Conservation (phyloP, 768 basidiomycete genomes). For the Dentipellis sp. region DNA sequence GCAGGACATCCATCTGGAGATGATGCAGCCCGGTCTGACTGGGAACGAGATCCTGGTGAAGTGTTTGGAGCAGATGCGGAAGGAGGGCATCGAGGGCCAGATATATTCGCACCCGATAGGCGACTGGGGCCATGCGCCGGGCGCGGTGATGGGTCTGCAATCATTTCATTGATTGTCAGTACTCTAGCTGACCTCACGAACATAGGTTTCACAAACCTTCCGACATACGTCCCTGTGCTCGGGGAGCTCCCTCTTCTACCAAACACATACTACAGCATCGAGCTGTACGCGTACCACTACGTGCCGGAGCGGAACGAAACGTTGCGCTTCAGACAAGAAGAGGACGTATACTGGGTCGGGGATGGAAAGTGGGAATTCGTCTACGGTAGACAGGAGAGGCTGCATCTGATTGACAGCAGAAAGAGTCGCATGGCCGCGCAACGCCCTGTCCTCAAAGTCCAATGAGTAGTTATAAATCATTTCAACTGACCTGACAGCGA, state of each 20-base stretch:
- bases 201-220: constrained; percentile 36
- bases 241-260: constrained; percentile 39
- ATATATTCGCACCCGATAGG: constrained; percentile 48
- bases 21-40: constrained; percentile 36
- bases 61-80: constrained; percentile 34
- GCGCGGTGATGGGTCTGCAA: constrained; percentile 35
- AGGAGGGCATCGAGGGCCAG: constrained; percentile 36
- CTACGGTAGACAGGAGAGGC: constrained; percentile 37
- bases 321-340: constrained; percentile 35
- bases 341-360: constrained; percentile 34
- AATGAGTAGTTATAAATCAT: no score
- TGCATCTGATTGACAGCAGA: constrained; percentile 29
- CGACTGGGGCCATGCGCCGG: constrained; percentile 46
- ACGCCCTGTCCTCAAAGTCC: no score
- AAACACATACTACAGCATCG: constrained; percentile 45
- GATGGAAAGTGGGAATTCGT: constrained; percentile 39
- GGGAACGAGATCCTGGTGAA: constrained; percentile 37
- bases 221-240: constrained; percentile 34
- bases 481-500: no score
- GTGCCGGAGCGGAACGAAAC: constrained; percentile 40
- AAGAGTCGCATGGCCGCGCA: no score
- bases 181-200: background rate
- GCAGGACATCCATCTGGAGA: constrained; percentile 38
- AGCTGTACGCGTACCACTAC: constrained; percentile 40
- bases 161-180: background rate